A percentile compares a stretch with the other conserved stretches of the same genome.
Conservation (phyloP, 768 basidiomycete species). For the Lentinula sp. region DNA sequence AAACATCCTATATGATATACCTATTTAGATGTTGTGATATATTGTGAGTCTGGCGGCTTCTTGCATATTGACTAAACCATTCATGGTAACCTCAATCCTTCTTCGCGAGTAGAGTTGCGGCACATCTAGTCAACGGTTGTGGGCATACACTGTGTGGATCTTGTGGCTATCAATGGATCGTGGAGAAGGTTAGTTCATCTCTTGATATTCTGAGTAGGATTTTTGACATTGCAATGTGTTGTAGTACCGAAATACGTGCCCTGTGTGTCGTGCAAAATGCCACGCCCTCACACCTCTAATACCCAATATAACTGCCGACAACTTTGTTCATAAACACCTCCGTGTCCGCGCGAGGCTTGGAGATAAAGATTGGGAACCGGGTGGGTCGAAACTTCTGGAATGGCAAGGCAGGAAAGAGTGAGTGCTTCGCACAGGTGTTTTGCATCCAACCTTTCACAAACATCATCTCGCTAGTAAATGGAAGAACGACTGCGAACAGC, state of each 20-base stretch:
- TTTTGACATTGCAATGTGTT: not conserved
- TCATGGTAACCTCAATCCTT: not conserved
- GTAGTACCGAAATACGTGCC: conserved; percentile 38
- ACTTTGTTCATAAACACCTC: conserved; percentile 55
- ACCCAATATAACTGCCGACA: conserved; percentile 61
- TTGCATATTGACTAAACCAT: conserved; percentile 1
- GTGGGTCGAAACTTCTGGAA: conserved; percentile 40
- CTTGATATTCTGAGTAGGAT: conserved; percentile 1
- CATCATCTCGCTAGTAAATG: conserved; percentile 5
- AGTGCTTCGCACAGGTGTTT: conserved; percentile 15
- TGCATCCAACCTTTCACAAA: not conserved
- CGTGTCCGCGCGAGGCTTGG: conserved; percentile 34
- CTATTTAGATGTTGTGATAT: conserved; percentile 60
- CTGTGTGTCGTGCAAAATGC: conserved; percentile 52
- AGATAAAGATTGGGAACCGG: conserved; percentile 44
- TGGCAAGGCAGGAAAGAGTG: conserved; percentile 54
- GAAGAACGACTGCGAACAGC: conserved; percentile 2
- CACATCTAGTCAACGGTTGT: conserved; percentile 64
- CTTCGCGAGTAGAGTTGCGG: conserved; percentile 38
- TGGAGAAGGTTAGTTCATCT: conserved; percentile 37
- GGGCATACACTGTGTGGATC: conserved; percentile 70
- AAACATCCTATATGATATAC: not conserved
- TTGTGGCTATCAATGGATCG: conserved; percentile 58
- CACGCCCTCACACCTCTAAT: conserved; percentile 39
- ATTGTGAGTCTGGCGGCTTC: conserved; percentile 38